Conservation (phyloP, 768 basidiomycete species). For the Lactarius psammicola region DNA sequence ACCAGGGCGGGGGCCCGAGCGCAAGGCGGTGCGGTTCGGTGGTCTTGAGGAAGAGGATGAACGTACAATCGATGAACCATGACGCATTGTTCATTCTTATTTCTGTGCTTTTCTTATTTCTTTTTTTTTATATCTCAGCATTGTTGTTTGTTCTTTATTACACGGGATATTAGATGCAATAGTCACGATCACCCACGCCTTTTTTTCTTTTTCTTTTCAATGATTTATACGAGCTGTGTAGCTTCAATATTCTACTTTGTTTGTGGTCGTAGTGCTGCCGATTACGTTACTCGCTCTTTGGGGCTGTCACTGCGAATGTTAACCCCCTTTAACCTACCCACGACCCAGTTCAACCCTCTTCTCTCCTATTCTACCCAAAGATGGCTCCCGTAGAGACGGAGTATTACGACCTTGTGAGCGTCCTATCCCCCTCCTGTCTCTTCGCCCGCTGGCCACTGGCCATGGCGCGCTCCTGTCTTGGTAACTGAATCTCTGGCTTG, state of each 20-base stretch:
- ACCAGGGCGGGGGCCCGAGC: constrained; percentile 8
- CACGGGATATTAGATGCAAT: background rate
- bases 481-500: constrained; percentile 10
- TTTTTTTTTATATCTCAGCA: no score
- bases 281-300: constrained; percentile 7
- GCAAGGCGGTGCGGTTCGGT: constrained; percentile 26
- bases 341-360: background rate
- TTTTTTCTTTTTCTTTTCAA: no score
- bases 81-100: no score
- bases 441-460: background rate
- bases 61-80: no score
- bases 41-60: constrained; percentile 14
- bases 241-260: background rate
- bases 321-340: background rate
- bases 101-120: constrained; percentile 31
- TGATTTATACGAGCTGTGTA: constrained; percentile 3
- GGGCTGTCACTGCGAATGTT: background rate
- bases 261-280: background rate
- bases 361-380: background rate
- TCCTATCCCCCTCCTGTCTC: no score
- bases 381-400: constrained; percentile 92
- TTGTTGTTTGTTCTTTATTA: background rate
- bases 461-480: constrained; percentile 37
- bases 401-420: constrained; percentile 71
- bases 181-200: background rate